Evolutionary conservation across 257 asterid genomes (phyloP).

Genomic region (Coffea canephora): DNA sequence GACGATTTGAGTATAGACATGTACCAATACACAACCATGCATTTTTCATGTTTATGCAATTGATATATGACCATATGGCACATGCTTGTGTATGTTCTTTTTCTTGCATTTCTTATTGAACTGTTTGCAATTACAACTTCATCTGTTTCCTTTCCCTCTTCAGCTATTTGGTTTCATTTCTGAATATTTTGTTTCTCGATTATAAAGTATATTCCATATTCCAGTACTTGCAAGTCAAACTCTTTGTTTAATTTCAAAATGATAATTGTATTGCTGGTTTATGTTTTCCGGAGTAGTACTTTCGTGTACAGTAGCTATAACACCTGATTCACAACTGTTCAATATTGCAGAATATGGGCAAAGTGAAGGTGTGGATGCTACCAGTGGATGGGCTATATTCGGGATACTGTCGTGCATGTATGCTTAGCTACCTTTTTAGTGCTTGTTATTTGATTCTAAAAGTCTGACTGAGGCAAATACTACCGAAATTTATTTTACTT

Average conservation of each 20-base stretch:
- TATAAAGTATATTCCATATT: background rate
- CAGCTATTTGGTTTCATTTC: background rate
- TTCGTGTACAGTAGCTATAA: background rate
- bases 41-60: background rate
- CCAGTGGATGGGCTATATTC: conserved; percentile 85
- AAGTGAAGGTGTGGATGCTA: conserved; percentile 47
- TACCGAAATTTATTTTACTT: background rate
- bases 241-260: background rate
- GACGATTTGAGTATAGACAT: background rate
- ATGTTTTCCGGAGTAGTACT: background rate
- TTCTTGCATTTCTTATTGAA: background rate
- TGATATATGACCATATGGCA: background rate
- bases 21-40: background rate
- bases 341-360: conserved; percentile 52
- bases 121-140: background rate
- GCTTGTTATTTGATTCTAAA: background rate
- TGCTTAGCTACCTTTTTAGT: conserved; percentile 21
- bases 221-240: background rate
- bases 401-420: conserved; percentile 89
- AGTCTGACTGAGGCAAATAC: conserved; percentile 1
- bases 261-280: background rate
- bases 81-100: background rate
- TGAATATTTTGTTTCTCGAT: background rate
- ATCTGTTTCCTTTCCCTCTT: background rate
- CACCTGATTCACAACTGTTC: background rate